Evolutionary conservation across 805 yeast genomes (phyloP), one percentile per base, ranked within the genome.

Genomic region (Kazachstania psychrophila): DNA sequence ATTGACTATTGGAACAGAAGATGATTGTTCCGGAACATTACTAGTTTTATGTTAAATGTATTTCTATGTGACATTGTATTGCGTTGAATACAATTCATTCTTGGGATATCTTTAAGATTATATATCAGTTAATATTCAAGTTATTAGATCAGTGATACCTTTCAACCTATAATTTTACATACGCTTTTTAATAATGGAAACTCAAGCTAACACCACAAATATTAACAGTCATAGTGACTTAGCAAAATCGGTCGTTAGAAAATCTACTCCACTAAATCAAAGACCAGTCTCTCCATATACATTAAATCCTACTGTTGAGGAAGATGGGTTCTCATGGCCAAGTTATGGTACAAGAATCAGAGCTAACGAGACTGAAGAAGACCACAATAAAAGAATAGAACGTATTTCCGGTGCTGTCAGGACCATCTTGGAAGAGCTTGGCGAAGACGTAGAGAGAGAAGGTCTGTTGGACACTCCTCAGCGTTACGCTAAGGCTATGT

Each of bases 271-370:
- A 12, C 64, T 80, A 39, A 79, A 72, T 47, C 78, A 86, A 3
- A 68, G 87, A 51, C 84, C 86, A 2, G 87, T 88, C 0, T 75
- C 87, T 4, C 94, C 95, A 15, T 81, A 78, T 56, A 82, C 94
- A 2, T 58, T 81, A 36, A 78, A 76, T 45, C 88, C 95, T 0
- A 92, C 95, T 14, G 79, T 87, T 23, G 95, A 86, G 52, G 76
- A 72, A 30, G 95, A 85, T 60, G 96, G 96, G 0, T 70, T 89
- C 32, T 85, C 95, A 30, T 89, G 96, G 95, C 97, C 96, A 13
- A 77, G 88, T 13, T 50, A 69, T 3, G 97, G 97, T 7, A 89
- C 98, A 6, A 66, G 94, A 39, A 60, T 57, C 20, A 68, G 97
- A 38, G 70, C 85, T 12, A 86, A 79, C 40, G 82, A 83, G 41